phyloP scores from a whole-genome alignment of 768 basidiomycete genomes.

The Russula abietina region DNA sequence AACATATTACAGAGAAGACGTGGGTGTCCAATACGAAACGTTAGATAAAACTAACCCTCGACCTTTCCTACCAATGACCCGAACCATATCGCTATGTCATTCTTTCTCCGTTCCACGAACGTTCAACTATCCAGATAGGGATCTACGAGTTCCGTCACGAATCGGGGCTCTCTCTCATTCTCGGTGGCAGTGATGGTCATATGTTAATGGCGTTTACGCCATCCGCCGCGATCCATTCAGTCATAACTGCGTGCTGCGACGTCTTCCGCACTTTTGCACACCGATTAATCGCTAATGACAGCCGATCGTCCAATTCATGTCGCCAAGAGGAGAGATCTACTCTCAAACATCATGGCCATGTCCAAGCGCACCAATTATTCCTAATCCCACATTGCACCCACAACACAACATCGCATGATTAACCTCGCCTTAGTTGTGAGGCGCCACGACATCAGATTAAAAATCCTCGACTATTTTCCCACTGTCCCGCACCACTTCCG shows the following conservation, averaged over 20 bases:
- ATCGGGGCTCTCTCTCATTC: not conserved
- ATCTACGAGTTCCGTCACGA: not conserved
- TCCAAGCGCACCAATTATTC: too few relatives aligned
- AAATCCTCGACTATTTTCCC: not conserved
- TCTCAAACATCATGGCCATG: not conserved
- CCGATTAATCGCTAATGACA: not conserved
- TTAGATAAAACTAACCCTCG: not conserved
- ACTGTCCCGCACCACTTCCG: not conserved
- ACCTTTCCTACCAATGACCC: not conserved
- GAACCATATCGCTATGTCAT: not conserved
- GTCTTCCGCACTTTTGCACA: not conserved
- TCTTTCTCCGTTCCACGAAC: too few relatives aligned
- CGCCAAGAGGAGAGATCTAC: not conserved
- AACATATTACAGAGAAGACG: not conserved
- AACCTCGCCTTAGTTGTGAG: not conserved
- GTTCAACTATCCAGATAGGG: not conserved
- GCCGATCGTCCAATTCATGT: not conserved
- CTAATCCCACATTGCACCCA: too few relatives aligned
- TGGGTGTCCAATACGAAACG: not conserved
- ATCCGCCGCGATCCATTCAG: not conserved
- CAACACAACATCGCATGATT: too few relatives aligned
- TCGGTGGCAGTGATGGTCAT: not conserved
- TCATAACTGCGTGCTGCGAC: not conserved
- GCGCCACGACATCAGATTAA: not conserved
- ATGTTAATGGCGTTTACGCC: not conserved